Evolutionary conservation across 257 asterid species (phyloP), one percentile per base, ranked within the genome.

Genomic region (Ocimum tenuiflorum): DNA sequence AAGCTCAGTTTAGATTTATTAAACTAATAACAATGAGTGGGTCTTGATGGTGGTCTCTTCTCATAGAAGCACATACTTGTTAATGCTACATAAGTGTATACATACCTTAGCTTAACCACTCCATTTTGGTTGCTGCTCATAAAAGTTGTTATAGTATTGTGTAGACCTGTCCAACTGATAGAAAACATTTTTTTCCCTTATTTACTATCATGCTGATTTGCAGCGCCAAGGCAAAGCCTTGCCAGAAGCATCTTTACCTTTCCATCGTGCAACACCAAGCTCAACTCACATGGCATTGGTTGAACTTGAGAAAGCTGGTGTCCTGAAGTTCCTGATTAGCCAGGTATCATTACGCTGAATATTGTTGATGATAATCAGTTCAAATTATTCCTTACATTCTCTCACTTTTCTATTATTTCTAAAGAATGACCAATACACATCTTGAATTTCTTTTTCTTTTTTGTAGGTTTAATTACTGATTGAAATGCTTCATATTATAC

Each of bases 191-290:
- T 50, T 6, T 58, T 43, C 63, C n/a, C 50, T 72, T 41, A 63
- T 53, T 36, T 68, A 45, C 36, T 18, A 18, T 68, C 51, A 39
- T 61, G 22, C 65, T 70, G 67, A 72, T 70, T 68, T 68, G 69
- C 84, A 92, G 98, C 83, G 83, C 61, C 88, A 89, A 83, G 98
- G 98, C 42, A 89, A 89, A 84, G 84, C 85, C n/a, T 69, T 92
- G 55, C 98, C 98, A 39, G 87, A 92, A 78, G 97, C 98, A 71
- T 89, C 97, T 36, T 75, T 92, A 55, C 96, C 98, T 55, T 92
- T 92, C 79, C 96, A 92, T 79, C 89, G 97, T 52, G 97, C 98
- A 36, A 92, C 79, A 29, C 98, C 98, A 71, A 86, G 96, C 79
- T 49, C 78, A 76, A 92, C 98, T 36, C 98, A 89, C 52, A 84